Evolutionary conservation across 352 stramenopile species (phyloP), one percentile per base, ranked within the genome.

Genomic region (Pythium oligandrum): DNA sequence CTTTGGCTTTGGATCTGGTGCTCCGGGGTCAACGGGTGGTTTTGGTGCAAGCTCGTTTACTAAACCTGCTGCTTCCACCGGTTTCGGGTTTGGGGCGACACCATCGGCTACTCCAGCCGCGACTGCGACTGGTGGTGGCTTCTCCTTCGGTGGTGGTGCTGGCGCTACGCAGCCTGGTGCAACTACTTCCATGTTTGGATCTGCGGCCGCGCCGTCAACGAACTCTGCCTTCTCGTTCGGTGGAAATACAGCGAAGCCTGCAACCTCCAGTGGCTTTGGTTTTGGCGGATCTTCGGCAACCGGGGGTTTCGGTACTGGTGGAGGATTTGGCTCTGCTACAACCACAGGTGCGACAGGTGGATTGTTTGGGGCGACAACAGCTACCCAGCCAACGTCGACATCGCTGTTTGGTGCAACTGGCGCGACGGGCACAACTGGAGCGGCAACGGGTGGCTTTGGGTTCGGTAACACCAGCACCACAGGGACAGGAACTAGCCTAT

Each of bases 1-100:
- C 32, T 6, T 31, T 11, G 49, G 17, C 5, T 53, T 53, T 33
- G 40, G 51, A 3, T 34, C 38, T 50, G 55, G 55, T 26, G 33
- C 43, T 4, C 39, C 36, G 1, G 40, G n/a, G 31, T 45, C 50
- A 8, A 57, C 40, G 2, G 46, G 44, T 38, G 59, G 48, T 6
- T 67, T 61, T 50, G 60, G 60, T 42, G 40, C 45, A 2, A 36
- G 51, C n/a, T 44, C 51, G 12, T 64, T 64, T 44, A 46, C 44
- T n/a, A 64, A 59, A 34, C 51, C 58, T 12, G 40, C 73, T 42
- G 65, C 64, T 33, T 57, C 70, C 6, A 58, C 63, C 1, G 55
- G 40, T 12, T 51, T 44, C 1, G 48, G 43, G 2, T 70, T 70
- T 33, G 52, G 43, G 31, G 63, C 34, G 49, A 39, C 44, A 26